Percentiles rank a stretch among this genome's conserved stretches.
These are phyloP conservation scores for Pseudofabraea citricarpa DNA, from an alignment of 2,329 filamentous ascomycete species.

Conservation along the genomic window DNA sequence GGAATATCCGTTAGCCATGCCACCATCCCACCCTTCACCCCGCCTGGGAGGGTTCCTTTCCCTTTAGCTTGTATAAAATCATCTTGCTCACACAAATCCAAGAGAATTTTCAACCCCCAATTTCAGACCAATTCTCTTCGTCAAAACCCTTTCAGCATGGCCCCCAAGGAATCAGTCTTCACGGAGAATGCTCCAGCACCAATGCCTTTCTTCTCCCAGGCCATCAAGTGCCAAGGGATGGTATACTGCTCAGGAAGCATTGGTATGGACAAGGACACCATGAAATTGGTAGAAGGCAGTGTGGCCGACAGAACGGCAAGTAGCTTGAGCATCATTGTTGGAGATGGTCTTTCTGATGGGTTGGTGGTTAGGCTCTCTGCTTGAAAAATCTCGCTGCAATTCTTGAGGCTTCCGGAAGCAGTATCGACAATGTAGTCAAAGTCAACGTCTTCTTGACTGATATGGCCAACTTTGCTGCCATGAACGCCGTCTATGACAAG, in stretches of 20 bases:
- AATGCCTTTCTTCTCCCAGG: constrained; percentile 54
- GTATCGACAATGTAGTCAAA: constrained; percentile 58
- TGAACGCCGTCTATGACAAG: constrained; percentile 52
- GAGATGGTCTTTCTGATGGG: too few relatives aligned
- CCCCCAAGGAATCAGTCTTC: constrained; percentile 20
- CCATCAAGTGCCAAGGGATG: constrained; percentile 57
- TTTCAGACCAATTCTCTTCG: background rate
- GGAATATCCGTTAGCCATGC: too few relatives aligned
- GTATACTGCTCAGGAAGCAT: constrained; percentile 68
- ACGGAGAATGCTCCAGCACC: constrained; percentile 39
- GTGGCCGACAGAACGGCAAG: constrained; percentile 49
- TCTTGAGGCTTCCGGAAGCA: constrained; percentile 55
- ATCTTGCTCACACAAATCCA: background rate
- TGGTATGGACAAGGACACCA: constrained; percentile 50
- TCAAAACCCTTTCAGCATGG: constrained; percentile 11
- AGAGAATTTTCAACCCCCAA: background rate
- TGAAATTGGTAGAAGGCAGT: constrained; percentile 49
- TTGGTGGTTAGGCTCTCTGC: constrained; percentile 42
- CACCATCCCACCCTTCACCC: too few relatives aligned
- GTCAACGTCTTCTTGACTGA: constrained; percentile 61
- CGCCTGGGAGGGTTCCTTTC: background rate
- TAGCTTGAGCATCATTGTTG: too few relatives aligned
- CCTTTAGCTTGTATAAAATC: background rate
- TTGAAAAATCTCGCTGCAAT: constrained; percentile 55
- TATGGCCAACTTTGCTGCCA: constrained; percentile 58